Percentiles rank a stretch among this genome's conserved stretches.
These are phyloP conservation scores for Cyberlindnera xylosilytica DNA, from an alignment of 805 yeast species.

Conservation along the genomic window DNA sequence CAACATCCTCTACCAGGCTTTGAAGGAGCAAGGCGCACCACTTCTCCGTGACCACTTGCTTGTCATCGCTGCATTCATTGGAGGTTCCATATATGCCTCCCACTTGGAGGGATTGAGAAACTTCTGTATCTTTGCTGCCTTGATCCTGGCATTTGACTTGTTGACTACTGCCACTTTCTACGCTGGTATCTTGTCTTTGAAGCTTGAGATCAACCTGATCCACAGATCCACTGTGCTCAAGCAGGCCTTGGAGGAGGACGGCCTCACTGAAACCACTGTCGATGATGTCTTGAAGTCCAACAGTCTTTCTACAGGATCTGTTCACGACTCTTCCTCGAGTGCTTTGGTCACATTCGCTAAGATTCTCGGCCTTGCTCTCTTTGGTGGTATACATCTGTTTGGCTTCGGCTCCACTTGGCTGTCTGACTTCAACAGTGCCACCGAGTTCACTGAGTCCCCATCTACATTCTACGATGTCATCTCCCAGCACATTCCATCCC, in stretches of 20 bases:
- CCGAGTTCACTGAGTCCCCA: conserved; percentile 18
- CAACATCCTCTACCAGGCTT: conserved; percentile 32
- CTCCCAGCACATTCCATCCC: conserved; percentile 32
- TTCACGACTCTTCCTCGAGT: conserved; percentile 34
- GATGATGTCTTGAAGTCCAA: conserved; percentile 49
- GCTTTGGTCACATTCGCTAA: conserved; percentile 52
- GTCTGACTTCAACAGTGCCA: conserved; percentile 38
- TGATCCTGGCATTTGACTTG: conserved; percentile 69
- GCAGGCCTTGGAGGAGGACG: conserved; percentile 88
- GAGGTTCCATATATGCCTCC: conserved; percentile 61
- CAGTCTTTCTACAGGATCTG: conserved; percentile 22
- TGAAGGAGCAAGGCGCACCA: conserved; percentile 35
- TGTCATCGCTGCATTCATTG: conserved; percentile 65
- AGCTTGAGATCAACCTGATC: conserved; percentile 83
- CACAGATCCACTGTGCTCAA: conserved; percentile 76
- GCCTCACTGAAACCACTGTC: conserved; percentile 73
- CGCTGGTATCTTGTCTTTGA: conserved; percentile 79
- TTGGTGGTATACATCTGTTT: conserved; percentile 61
- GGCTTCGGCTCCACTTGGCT: conserved; percentile 73
- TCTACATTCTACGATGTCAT: conserved; percentile 25
- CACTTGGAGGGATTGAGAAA: conserved; percentile 72
- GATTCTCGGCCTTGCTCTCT: conserved; percentile 54
- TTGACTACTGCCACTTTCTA: conserved; percentile 75
- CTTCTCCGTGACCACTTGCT: conserved; percentile 70
- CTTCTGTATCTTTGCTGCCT: conserved; percentile 73